Evolutionary conservation across 129 eudicot genomes (phyloP).

Genomic region (Flaveria bidentis): DNA sequence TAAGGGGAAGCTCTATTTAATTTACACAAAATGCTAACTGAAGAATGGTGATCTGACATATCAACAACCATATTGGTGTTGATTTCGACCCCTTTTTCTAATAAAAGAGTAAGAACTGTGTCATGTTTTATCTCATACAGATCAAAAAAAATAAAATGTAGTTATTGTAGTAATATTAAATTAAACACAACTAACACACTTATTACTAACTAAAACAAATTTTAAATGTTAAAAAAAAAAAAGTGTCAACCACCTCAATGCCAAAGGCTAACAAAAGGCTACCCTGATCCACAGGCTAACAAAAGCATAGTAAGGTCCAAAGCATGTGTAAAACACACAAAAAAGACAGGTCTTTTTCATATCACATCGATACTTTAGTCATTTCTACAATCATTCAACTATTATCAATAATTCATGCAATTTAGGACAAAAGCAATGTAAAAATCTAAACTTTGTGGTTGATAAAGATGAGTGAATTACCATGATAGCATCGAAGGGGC

Average conservation of each 20-base stretch:
- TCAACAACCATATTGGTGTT: background rate
- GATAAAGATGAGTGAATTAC: background rate
- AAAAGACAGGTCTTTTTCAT: background rate
- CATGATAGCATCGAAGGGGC: constrained; percentile 6
- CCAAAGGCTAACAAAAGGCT: background rate
- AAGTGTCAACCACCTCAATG: background rate
- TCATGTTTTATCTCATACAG: background rate
- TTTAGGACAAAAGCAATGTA: background rate
- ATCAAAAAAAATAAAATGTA: background rate
- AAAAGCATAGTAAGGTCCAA: background rate
- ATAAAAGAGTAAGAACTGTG: background rate
- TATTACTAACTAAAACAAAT: too few relatives aligned
- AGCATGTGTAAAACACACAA: background rate
- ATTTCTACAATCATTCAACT: background rate
- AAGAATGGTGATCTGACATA: background rate
- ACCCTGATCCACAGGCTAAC: background rate
- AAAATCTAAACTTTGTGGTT: background rate
- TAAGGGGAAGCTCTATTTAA: background rate
- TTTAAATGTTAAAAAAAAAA: too few relatives aligned
- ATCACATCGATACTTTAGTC: background rate
- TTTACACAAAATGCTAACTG: background rate
- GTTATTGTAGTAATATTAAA: background rate
- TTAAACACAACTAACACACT: background rate
- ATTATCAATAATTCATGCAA: background rate
- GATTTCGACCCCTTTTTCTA: background rate